Base-by-base conservation (phyloP, 192 early-diverging fungal species). In the Entomortierella beljakovae region DNA sequence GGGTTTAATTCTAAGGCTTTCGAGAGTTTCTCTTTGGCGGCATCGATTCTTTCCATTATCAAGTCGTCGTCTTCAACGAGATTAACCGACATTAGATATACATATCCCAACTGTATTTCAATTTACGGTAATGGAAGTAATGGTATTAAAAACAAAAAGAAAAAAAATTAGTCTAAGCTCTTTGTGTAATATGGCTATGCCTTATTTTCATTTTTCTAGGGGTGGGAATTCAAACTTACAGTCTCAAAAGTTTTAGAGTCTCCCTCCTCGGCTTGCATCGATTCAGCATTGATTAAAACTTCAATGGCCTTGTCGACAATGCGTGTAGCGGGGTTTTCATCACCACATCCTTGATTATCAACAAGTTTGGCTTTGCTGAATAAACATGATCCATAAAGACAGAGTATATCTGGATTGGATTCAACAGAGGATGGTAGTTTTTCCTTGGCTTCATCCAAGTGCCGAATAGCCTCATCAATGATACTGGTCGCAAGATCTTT, bases 31-130 rank as follows among this genome's bases (percentile, higher is more conserved):
- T 83, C 80, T 8, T 74, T 76, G 6, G 86, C 89, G 13, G 66
- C 42, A 34, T 88, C 87, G 61, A 81, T 86, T 3, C 85, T 81
- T n/a, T 71, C 67, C 33, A 90, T 80, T 10, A 81, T 82, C 43
- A 66, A 40, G 20, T 90, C 87, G 22, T 90, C 89, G 37, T 90
- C 87, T 15, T 65, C 75, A 33, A 80, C 70, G 34, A 85, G 42
- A 35, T 54, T 69, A 29, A 72, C 60, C 57, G 73, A 68, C 71
- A 83, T 75, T 32, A 83, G 57, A 60, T 71, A 83, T 23, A 72
- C 77, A 64, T 83, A 80, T 16, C 82, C 82, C 54, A 83, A 61
- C 82, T 83, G 40, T 9, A 33, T 22, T 10, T n/a, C n/a, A n/a
- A n/a, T n/a, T n/a, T n/a, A n/a, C n/a, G n/a, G 7, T n/a, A 62